These are phyloP conservation scores for Eimeria falciformis DNA, from an alignment of 169 alveolate genomes.

Conservation along the genomic window DNA sequence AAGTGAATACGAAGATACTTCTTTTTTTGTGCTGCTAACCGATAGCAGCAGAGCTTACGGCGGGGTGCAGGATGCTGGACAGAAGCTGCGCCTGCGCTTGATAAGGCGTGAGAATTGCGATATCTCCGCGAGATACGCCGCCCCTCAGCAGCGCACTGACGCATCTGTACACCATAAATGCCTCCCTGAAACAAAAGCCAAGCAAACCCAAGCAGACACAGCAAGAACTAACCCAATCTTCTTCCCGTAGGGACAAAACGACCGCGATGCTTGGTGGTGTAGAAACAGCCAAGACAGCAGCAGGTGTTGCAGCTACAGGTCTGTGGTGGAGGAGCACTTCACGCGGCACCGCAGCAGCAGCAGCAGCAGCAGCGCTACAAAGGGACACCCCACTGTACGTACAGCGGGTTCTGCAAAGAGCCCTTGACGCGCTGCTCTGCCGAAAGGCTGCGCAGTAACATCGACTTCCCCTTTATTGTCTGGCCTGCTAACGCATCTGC, in stretches of 20 bases:
- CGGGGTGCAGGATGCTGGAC: conserved; percentile 54
- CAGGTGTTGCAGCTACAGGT: no score
- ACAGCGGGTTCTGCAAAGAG: conserved; percentile 66
- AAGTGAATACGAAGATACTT: not conserved
- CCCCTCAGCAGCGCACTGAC: conserved; percentile 34
- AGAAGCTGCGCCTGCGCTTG: conserved; percentile 71
- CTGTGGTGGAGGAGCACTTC: no score
- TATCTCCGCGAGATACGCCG: conserved; percentile 32
- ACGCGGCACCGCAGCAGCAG: no score
- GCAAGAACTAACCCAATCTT: no score
- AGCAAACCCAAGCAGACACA: no score
- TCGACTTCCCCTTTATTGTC: not conserved
- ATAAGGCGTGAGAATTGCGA: conserved; percentile 63
- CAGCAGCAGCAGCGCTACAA: not conserved
- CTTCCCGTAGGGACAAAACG: no score
- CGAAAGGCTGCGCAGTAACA: no score
- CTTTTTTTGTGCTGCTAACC: not conserved
- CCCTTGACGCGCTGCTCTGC: conserved; percentile 68
- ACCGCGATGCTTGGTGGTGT: no score
- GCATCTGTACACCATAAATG: conserved; percentile 65
- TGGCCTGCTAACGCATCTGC: not conserved
- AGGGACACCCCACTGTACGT: not conserved
- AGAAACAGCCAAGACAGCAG: no score
- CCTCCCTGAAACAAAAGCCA: conserved; percentile 43
- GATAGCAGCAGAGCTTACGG: not conserved